These are phyloP conservation scores for Fusarium oligoseptatum DNA, from an alignment of 2,329 filamentous ascomycete species.

Conservation along the genomic window DNA sequence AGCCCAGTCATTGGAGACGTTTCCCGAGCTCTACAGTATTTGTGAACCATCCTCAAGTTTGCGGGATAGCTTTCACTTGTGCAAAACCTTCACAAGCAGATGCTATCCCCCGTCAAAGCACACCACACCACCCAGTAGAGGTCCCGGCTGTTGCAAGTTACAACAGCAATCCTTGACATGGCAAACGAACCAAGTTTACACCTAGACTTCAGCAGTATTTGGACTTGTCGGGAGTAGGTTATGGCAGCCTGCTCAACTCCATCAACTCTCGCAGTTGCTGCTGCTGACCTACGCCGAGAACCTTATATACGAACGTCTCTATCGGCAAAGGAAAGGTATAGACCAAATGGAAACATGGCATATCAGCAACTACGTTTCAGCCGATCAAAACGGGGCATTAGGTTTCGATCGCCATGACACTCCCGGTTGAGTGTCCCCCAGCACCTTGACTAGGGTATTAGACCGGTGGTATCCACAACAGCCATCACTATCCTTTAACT, in stretches of 20 bases:
- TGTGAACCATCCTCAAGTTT: too few species aligned
- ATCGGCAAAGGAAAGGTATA: neutral
- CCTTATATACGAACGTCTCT: neutral
- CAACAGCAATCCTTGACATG: too few species aligned
- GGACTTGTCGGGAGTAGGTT: neutral
- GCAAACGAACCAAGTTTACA: too few species aligned
- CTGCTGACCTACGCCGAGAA: neutral
- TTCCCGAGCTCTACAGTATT: too few species aligned
- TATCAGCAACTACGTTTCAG: neutral
- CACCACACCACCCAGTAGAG: too few species aligned
- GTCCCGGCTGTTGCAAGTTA: too few species aligned
- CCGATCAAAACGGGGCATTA: neutral
- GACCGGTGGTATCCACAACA: neutral
- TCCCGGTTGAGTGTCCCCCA: neutral
- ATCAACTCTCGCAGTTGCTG: neutral
- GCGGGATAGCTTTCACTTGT: too few species aligned
- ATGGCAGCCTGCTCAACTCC: neutral
- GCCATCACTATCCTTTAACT: neutral
- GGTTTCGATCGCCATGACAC: neutral
- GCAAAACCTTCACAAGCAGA: too few species aligned
- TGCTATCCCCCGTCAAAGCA: too few species aligned
- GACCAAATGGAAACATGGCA: neutral
- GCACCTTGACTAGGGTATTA: neutral
- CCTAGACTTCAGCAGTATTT: neutral
- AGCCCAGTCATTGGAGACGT: too few species aligned